A percentile compares a stretch with the other conserved stretches of the same genome.
These are phyloP conservation scores for Chrysanthemum seticuspe DNA, from an alignment of 129 eudicot genomes.

Conservation along the genomic window DNA sequence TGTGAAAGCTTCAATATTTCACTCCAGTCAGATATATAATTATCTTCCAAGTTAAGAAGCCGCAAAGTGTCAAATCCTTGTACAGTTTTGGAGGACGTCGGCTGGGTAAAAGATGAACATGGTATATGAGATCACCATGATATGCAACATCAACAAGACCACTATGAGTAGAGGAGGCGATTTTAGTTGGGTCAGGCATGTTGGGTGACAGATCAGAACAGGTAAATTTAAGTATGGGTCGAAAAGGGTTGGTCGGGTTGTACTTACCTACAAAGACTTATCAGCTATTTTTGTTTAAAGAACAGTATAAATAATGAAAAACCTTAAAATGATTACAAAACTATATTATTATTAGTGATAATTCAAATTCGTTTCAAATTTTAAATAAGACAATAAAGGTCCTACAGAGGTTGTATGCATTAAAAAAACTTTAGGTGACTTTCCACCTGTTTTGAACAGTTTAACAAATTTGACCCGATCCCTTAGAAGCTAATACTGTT, in stretches of 20 bases:
- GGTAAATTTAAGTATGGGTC: neutral
- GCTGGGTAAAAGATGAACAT: slow-evolving; percentile 43
- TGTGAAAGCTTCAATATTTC: slow-evolving; percentile 81
- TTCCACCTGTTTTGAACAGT: too few species aligned
- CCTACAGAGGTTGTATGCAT: too few species aligned
- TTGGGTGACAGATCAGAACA: neutral
- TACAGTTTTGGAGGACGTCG: slow-evolving; percentile 51
- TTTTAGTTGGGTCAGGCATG: neutral
- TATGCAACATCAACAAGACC: slow-evolving; percentile 1
- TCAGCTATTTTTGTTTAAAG: too few species aligned
- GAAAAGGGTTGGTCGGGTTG: neutral
- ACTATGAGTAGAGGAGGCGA: neutral
- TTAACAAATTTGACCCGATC: neutral
- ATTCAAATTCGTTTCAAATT: too few species aligned
- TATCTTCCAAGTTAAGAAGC: slow-evolving; percentile 83
- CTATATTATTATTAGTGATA: too few species aligned
- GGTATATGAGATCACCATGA: slow-evolving; percentile 10
- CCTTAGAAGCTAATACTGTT: neutral
- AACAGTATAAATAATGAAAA: too few species aligned
- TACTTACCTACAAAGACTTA: neutral
- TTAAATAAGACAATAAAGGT: too few species aligned
- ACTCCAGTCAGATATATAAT: slow-evolving; percentile 70
- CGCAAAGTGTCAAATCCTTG: slow-evolving; percentile 76
- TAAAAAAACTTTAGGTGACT: too few species aligned
- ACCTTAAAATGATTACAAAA: too few species aligned